Evolutionary conservation across 352 stramenopile genomes (phyloP).

Genomic region (Pythium rhizo-oryzae): DNA sequence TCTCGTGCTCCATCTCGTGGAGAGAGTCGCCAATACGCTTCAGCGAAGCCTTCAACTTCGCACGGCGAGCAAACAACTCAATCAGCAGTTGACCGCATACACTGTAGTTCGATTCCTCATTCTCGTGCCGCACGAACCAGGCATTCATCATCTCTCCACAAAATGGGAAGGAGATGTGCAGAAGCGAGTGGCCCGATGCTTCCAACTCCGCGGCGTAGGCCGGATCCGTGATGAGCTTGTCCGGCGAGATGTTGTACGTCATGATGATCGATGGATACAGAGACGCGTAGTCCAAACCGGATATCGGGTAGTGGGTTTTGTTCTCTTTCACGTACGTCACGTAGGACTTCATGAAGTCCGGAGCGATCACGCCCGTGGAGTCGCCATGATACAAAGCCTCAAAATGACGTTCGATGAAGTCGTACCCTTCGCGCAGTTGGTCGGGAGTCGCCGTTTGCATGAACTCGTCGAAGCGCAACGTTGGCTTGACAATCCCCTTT

Average conservation of each 20-base stretch:
- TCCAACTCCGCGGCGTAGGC: not conserved
- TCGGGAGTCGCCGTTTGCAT: not conserved
- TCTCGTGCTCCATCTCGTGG: not conserved
- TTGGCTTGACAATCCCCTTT: constrained; percentile 1
- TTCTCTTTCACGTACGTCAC: not conserved
- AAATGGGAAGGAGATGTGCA: not conserved
- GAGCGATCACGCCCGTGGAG: not conserved
- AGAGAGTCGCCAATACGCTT: too few species aligned
- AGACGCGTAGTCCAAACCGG: not conserved
- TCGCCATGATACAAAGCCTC: too few species aligned
- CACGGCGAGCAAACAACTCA: not conserved
- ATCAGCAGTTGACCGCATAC: constrained; percentile 2
- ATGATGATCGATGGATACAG: constrained; percentile 4
- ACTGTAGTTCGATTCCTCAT: not conserved
- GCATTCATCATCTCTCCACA: not conserved
- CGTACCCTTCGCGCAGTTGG: not conserved
- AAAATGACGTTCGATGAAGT: not conserved
- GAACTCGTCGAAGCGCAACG: not conserved
- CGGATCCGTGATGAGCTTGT: not conserved
- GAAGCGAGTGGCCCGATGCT: not conserved
- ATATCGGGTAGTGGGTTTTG: not conserved
- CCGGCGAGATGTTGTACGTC: constrained; percentile 4
- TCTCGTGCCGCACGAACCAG: not conserved
- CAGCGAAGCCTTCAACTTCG: not conserved
- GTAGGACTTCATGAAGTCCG: not conserved